Evolutionary conservation across 192 early-diverging fungal genomes (phyloP), one percentile per base, ranked within the genome.

Genomic region (Phycomyces nitens): DNA sequence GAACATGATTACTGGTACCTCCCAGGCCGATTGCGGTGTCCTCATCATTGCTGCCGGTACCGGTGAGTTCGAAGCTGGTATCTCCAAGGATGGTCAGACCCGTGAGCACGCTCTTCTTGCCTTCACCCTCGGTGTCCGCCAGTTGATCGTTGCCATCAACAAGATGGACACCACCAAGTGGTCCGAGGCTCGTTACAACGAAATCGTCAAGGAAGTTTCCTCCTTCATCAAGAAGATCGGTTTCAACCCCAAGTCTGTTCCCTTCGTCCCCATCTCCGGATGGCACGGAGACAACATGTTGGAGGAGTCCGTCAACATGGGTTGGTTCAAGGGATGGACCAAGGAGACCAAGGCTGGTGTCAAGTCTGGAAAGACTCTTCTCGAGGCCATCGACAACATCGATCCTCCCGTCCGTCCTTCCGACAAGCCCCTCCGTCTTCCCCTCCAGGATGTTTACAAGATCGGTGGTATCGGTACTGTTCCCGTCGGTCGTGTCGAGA

Each of bases 1-100:
- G 86, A 98, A 98, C 92, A 98, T 95, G 95, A 97, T 97, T 79
- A 94, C 96, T 80, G 96, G 96, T 86, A 93, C 96, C 74, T 94
- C 93, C 70, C 95, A 94, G 79, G 96, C 95, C 63, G 96, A 98
- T 77, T 94, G 92, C 78, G 96, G 89, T 79, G 89, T 98, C 74
- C 91, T 98, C 73, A 94, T 97, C 70, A 91, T 97, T 82, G 89
- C 89, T 73, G 89, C 86, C 70, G 92, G 89, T 88, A 83, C 82
- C 78, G 93, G 92, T 87, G 80, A 83, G 76, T 83, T 83, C 74
- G 69, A 70, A 64, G 92, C 93, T 84, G 95, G 95, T 94, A 97
- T 95, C 77, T 95, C 93, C 87, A 95, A 95, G 90, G 89, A 96
- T 77, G 96, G 96, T 71, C 96, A 98, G 83, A 98, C 96, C 80